These are phyloP conservation scores for Pharnaceum exiguum DNA, from an alignment of 148 eudicot genomes.

Conservation along the genomic window DNA sequence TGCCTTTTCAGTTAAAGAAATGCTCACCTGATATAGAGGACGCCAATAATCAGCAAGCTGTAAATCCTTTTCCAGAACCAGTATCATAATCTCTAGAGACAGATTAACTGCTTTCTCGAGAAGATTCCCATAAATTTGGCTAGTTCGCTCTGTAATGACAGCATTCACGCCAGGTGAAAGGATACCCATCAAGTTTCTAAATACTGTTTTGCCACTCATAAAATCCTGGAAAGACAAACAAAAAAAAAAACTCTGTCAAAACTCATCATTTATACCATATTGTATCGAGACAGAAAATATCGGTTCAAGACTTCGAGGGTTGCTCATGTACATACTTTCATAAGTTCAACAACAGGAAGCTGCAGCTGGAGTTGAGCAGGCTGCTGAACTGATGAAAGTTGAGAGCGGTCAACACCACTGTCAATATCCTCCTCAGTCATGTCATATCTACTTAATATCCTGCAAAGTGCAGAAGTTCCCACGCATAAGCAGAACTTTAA, in stretches of 20 bases:
- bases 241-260: neutral
- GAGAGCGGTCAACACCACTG: constrained; percentile 48
- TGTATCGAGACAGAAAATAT: neutral
- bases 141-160: constrained; percentile 68
- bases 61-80: constrained; percentile 76
- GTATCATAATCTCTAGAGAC: constrained; percentile 69
- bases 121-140: constrained; percentile 68
- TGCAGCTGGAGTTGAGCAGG: constrained; percentile 76
- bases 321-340: constrained; percentile 55
- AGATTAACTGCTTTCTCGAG: constrained; percentile 80
- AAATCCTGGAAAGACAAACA: constrained; percentile 64
- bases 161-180: constrained; percentile 79
- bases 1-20: neutral
- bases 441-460: constrained; percentile 81
- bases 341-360: constrained; percentile 81
- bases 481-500: neutral
- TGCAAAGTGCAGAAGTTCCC: constrained; percentile 22
- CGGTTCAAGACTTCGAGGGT: neutral
- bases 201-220: constrained; percentile 93
- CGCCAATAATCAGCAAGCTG: constrained; percentile 88
- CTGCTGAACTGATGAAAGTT: constrained; percentile 44
- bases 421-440: constrained; percentile 77
- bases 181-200: constrained; percentile 84
- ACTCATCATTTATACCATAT: neutral
- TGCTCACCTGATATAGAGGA: constrained; percentile 81